Base-by-base conservation (phyloP, 495 filamentous ascomycete species). In the Pyrenopolyporus hunteri region DNA sequence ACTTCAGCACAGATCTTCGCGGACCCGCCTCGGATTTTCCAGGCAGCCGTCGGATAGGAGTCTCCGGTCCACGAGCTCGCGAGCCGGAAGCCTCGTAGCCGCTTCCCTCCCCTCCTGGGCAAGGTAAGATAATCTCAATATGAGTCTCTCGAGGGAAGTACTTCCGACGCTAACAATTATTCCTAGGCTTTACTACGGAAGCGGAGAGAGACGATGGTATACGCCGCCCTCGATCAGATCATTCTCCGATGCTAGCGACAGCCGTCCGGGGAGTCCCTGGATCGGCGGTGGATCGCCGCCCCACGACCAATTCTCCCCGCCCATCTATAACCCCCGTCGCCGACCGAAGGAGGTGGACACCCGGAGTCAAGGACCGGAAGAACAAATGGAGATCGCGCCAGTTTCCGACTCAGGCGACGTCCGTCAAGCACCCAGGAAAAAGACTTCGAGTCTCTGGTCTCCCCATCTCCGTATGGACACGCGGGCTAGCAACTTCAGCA, bases 381-480 rank as follows among this genome's bases (percentile, higher is more conserved):
- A 33, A 7, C 70, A 69, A 1, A 71, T 76, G 64, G 73, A 75
- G 16, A 78, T 76, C 26, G 32, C 53, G 8, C 62, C 67, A 0
- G 63, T 16, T 37, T 60, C 59, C 10, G 63, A 63, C 6, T 66
- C 70, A 13, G 64, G 58, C 29, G 19, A 57, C 2, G 55, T 68
- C 65, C 44, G 69, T 56, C 43, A 62, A 68, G 22, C 55, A 60
- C 40, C 63, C 2, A 76, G 66, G 57, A 70, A 77, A 56, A 82
- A 80, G 67, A 76, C 82, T 25, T 82, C 79, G 45, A 83, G 74
- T 73, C 80, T 81, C 70, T 92, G 87, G 86, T 90, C 89, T 5
- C 90, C 91, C 2, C 89, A 92, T 69, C 77, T 95, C 22, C 83
- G 82, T 29, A 76, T 77, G 1, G 89, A 93, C 68, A 76, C 83